Conservation (phyloP, 345 rosid genomes). For the Acer yangbiense region DNA sequence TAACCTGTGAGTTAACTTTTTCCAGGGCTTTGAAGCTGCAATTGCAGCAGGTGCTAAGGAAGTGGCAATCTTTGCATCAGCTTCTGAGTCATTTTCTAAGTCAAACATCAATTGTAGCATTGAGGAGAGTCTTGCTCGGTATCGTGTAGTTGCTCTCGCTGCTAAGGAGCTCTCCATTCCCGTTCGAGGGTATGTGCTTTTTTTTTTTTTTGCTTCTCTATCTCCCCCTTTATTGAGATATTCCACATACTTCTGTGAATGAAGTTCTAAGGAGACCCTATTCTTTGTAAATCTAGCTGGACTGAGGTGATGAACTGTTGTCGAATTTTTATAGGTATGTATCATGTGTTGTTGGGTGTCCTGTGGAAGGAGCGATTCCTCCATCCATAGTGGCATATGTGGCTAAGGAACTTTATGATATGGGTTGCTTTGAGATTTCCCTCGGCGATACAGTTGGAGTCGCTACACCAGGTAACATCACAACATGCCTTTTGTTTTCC, state of each 20-base stretch:
- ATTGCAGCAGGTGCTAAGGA: slow-evolving; percentile 81
- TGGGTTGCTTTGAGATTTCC: slow-evolving; percentile 97
- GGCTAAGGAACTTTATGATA: slow-evolving; percentile 81
- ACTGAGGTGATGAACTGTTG: slow-evolving; percentile 10
- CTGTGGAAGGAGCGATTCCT: slow-evolving; percentile 71
- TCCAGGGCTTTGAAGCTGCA: slow-evolving; percentile 76
- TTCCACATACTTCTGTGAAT: background rate
- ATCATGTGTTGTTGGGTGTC: slow-evolving; percentile 93
- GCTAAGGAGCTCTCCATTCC: slow-evolving; percentile 63
- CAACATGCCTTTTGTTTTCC: background rate
- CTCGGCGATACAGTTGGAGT: slow-evolving; percentile 89
- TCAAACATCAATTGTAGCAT: slow-evolving; percentile 78
- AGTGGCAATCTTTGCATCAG: slow-evolving; percentile 79
- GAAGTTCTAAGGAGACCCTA: background rate
- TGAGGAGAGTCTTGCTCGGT: slow-evolving; percentile 73
- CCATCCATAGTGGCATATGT: slow-evolving; percentile 86
- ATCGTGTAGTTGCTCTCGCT: slow-evolving; percentile 54
- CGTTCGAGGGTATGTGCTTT: slow-evolving; percentile 60
- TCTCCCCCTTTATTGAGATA: background rate
- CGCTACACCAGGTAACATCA: slow-evolving; percentile 84
- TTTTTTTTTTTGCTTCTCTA: slow-evolving; percentile 6
- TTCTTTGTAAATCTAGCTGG: background rate
- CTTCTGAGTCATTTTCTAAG: slow-evolving; percentile 78
- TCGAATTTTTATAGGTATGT: slow-evolving; percentile 64
- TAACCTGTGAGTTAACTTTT: slow-evolving; percentile 16